Conservation (phyloP, 176 grass and related monocot genomes). For the Alloteropsis semialata region DNA sequence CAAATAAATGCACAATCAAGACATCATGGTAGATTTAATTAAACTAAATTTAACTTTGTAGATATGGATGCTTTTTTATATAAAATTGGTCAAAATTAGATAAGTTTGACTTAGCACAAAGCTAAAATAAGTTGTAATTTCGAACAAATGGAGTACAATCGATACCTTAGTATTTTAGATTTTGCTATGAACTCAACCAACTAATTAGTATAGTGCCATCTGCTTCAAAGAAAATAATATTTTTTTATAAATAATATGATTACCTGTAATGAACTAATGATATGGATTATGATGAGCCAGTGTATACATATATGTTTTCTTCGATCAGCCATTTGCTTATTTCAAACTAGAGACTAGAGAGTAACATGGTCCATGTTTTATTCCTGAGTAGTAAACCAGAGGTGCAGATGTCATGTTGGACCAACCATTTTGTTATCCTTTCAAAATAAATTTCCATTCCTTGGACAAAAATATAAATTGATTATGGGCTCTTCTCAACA, state of each 20-base stretch:
- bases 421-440: not conserved
- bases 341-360: too few relatives aligned
- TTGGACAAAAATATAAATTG: not conserved
- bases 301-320: too few relatives aligned
- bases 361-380: not conserved
- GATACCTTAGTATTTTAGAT: not conserved
- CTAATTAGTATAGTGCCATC: not conserved
- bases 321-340: too few relatives aligned
- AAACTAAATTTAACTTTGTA: too few relatives aligned
- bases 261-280: not conserved
- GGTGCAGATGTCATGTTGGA: not conserved
- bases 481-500: not conserved
- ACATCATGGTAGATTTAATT: too few relatives aligned
- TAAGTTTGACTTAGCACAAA: too few relatives aligned
- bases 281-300: not conserved
- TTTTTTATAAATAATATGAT: not conserved
- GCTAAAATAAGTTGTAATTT: too few relatives aligned
- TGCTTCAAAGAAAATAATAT: not conserved
- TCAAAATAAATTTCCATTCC: not conserved
- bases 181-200: not conserved
- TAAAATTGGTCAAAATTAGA: too few relatives aligned
- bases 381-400: not conserved
- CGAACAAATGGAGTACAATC: too few relatives aligned
- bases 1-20: too few relatives aligned
- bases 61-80: too few relatives aligned